phyloP scores from a whole-genome alignment of 2,329 filamentous ascomycete genomes.

The Pseudocercospora vitis region DNA sequence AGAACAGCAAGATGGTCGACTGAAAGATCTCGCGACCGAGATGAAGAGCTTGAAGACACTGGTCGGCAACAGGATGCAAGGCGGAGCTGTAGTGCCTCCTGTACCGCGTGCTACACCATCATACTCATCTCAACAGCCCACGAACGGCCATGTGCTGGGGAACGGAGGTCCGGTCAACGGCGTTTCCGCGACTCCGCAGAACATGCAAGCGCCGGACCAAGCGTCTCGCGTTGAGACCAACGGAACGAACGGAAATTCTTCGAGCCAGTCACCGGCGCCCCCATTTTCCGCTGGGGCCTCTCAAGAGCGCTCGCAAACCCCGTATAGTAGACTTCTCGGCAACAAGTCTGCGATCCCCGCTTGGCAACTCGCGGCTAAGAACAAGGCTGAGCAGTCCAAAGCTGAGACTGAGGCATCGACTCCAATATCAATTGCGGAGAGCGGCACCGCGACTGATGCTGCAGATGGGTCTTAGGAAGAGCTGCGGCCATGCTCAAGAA shows the following conservation, averaged over 20 bases:
- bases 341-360: constrained; percentile 50
- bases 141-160: constrained; percentile 27
- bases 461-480: constrained; percentile 10
- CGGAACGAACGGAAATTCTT: constrained; percentile 13
- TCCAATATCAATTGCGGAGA: constrained; percentile 25
- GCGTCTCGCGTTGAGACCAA: constrained; percentile 26
- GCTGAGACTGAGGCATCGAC: constrained; percentile 13
- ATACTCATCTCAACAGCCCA: constrained; percentile 20
- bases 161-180: constrained; percentile 17
- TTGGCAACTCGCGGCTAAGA: constrained; percentile 55
- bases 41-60: constrained; percentile 90
- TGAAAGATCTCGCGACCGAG: constrained; percentile 83
- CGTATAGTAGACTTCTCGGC: constrained; percentile 33
- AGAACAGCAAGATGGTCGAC: constrained; percentile 73
- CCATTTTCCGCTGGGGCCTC: constrained; percentile 25
- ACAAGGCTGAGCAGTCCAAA: constrained; percentile 49
- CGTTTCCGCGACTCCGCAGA: constrained; percentile 1
- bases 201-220: constrained; percentile 11
- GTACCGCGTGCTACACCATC: constrained; percentile 26
- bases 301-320: constrained; percentile 22
- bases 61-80: constrained; percentile 63
- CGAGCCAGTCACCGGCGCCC: constrained; percentile 20
- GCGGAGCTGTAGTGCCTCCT: constrained; percentile 20
- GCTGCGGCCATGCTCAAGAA: background rate
- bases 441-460: constrained; percentile 27